phyloP scores from a whole-genome alignment of 176 grass and related monocot genomes.

The Carex scoparia region DNA sequence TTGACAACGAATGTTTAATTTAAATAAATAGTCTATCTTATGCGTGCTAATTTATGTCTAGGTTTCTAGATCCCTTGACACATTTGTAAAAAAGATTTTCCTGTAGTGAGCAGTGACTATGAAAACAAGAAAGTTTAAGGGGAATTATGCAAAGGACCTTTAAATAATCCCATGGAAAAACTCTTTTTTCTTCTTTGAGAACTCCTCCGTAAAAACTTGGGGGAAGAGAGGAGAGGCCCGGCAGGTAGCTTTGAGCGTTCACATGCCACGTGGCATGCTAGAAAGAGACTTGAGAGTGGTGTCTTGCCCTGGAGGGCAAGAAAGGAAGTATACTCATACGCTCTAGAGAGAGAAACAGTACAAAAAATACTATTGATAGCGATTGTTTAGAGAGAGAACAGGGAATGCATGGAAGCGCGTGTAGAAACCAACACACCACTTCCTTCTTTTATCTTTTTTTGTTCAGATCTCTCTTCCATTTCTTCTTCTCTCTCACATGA shows the following conservation, averaged over 20 bases:
- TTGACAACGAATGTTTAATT: not conserved
- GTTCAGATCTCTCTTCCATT: not conserved
- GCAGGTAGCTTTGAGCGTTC: not conserved
- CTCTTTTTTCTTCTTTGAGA: not conserved
- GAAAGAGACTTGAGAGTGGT: conserved; percentile 12
- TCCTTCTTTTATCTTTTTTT: conserved; percentile 13
- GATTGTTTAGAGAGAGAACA: conserved; percentile 20
- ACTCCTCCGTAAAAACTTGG: not conserved
- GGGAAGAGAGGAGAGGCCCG: not conserved
- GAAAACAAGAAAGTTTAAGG: conserved; percentile 15
- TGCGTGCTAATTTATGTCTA: not conserved
- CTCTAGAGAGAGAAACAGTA: conserved; percentile 17
- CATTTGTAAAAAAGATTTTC: not conserved
- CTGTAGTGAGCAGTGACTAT: not conserved
- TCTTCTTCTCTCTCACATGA: not conserved
- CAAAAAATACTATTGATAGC: not conserved
- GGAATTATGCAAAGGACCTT: conserved; percentile 11
- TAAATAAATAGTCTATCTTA: not conserved
- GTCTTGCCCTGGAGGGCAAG: conserved; percentile 28
- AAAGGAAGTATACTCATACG: not conserved
- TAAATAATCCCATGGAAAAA: conserved; percentile 14
- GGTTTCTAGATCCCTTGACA: not conserved
- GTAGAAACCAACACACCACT: conserved; percentile 1
- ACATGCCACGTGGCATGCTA: conserved; percentile 25
- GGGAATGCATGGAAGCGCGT: conserved; percentile 9